Evolutionary conservation across 2,329 filamentous ascomycete genomes (phyloP).

Genomic region (Eurotiales sp.): DNA sequence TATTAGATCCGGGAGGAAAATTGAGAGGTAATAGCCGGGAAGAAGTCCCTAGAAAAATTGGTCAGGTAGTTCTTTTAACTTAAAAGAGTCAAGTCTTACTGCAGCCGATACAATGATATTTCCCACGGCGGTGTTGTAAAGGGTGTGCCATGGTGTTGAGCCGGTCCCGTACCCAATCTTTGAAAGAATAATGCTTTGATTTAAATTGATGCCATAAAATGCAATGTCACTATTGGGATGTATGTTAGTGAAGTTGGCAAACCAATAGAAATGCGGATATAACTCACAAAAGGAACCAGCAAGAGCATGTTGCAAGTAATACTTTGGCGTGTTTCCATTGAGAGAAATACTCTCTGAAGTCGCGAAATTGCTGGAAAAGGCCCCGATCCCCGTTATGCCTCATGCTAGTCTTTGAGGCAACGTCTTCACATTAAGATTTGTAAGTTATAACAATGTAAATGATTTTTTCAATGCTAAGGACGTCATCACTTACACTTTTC

Average conservation of each 20-base stretch:
- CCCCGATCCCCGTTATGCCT: slow-evolving; percentile 27
- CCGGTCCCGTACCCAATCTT: slow-evolving; percentile 69
- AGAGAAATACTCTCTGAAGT: slow-evolving; percentile 68
- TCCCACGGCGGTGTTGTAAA: slow-evolving; percentile 72
- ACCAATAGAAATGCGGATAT: slow-evolving; percentile 23
- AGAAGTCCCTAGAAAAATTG: slow-evolving; percentile 53
- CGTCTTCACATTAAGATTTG: slow-evolving; percentile 53
- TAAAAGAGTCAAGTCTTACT: slow-evolving; percentile 26
- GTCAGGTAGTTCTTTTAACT: too few species aligned
- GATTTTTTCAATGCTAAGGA: too few species aligned
- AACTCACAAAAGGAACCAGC: slow-evolving; percentile 77
- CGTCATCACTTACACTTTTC: background rate
- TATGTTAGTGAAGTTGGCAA: slow-evolving; percentile 15
- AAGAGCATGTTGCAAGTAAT: slow-evolving; percentile 73
- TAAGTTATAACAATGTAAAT: too few species aligned
- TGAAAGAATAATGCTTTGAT: slow-evolving; percentile 68
- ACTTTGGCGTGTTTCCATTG: slow-evolving; percentile 69
- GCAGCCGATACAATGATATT: slow-evolving; percentile 76
- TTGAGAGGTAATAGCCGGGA: slow-evolving; percentile 78
- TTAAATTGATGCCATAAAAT: slow-evolving; percentile 68
- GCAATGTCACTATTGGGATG: slow-evolving; percentile 32
- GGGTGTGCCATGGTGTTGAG: slow-evolving; percentile 61
- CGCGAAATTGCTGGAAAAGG: slow-evolving; percentile 39
- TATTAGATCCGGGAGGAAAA: slow-evolving; percentile 67
- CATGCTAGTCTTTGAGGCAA: slow-evolving; percentile 54